Evolutionary conservation across 495 filamentous ascomycete genomes (phyloP), one percentile per base, ranked within the genome.

Genomic region (Parathielavia appendiculata): DNA sequence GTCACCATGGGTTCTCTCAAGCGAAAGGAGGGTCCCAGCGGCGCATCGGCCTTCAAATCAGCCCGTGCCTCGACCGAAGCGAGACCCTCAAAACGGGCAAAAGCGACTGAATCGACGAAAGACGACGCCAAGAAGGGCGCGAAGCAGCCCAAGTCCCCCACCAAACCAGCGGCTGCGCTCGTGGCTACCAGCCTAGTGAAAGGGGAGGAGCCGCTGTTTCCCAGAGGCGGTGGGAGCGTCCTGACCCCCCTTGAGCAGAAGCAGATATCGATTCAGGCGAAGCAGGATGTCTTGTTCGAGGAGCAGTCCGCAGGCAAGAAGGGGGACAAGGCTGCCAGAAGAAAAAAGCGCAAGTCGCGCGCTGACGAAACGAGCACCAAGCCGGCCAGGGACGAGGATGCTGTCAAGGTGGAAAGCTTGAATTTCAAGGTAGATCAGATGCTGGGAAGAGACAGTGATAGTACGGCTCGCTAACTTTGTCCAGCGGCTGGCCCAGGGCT

Each of bases 231-330:
- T 55, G 93, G 81, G 14, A 93, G 90, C 69, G 79, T 95, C 46
- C 75, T 98, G 71, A 96, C 93, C 9, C 91, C 93, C 23, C 79
- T 98, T 51, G 93, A 98, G 69, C 85, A 93, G 63, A 96, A 96
- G 75, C 89, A 97, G 72, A 96, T 98, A 63, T 88, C 93, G 65
- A 89, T 93, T 59, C 87, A 97, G 72, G 93, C 93, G 32, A 91
- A 84, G 62, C 83, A 86, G 66, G 93, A 98, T 79, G 92, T 92
- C 23, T 78, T 97, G 10, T 97, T 97, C 67, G 93, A 97, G 74
- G 84, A 95, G 63, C 81, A 84, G 56, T 81, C 81, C 14, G 74
- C 62, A 7, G 63, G 60, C 17, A 64, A 79, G 70, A 74, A 76
- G 68, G 19, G 66, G 59, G 63, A 74, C 66, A 60, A 66, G 77